Conservation (phyloP, 306 rosid species). For the Quercus mongolica region DNA sequence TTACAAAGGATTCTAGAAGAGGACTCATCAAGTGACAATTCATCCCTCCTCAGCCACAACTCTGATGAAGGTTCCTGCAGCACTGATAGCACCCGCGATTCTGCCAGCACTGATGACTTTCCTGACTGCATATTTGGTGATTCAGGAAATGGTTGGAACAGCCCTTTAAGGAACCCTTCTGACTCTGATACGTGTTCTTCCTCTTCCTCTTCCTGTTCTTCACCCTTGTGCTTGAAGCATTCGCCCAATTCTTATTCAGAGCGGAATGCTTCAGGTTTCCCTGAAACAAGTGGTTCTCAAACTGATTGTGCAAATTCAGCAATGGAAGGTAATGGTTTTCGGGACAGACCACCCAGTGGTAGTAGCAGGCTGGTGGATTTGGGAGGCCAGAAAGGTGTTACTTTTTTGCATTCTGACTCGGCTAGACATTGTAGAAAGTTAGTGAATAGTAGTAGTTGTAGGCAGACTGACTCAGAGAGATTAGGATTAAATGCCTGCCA, state of each 20-base stretch:
- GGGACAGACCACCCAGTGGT: conserved; percentile 16
- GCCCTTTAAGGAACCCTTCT: conserved; percentile 36
- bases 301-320: conserved; percentile 7
- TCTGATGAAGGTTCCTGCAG: conserved; percentile 91
- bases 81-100: conserved; percentile 66
- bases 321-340: conserved; percentile 7
- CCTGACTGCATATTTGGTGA: conserved; percentile 81
- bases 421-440: conserved; percentile 47
- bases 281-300: conserved; percentile 21
- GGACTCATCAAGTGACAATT: conserved; percentile 85
- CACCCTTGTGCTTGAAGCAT: conserved; percentile 49
- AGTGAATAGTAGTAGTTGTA: conserved; percentile 42
- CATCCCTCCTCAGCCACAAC: conserved; percentile 73
- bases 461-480: conserved; percentile 49
- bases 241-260: conserved; percentile 57
- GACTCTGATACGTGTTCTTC: conserved; percentile 47
- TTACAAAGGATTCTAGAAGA: conserved; percentile 58
- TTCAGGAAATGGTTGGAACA: conserved; percentile 43
- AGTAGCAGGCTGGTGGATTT: conserved; percentile 21
- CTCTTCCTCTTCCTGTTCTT: conserved; percentile 50
- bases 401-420: conserved; percentile 54
- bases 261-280: conserved; percentile 45
- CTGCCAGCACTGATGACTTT: conserved; percentile 71
- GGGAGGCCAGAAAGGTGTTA: conserved; percentile 24
- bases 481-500: conserved; percentile 45